Evolutionary conservation across 331 rosid species (phyloP).

Genomic region (Malus hybrid): DNA sequence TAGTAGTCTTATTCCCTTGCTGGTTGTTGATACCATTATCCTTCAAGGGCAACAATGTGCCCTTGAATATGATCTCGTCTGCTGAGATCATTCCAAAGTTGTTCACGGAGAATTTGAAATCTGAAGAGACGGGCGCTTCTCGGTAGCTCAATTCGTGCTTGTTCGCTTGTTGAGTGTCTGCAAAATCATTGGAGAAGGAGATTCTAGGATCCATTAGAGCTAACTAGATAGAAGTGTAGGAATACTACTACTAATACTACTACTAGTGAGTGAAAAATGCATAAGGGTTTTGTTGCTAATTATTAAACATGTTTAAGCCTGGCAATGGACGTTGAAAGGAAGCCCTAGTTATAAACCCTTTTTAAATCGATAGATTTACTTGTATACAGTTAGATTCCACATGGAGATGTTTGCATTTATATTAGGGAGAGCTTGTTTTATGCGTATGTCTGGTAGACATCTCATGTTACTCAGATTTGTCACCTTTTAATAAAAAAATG

Average conservation of each 20-base stretch:
- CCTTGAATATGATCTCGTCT: slow-evolving; percentile 70
- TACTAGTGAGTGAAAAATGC: background rate
- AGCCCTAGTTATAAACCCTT: slow-evolving; percentile 6
- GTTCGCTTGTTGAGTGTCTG: slow-evolving; percentile 47
- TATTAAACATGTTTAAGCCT: slow-evolving; percentile 33
- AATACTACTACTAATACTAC: background rate
- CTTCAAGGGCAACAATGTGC: slow-evolving; percentile 68
- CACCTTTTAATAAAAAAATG: slow-evolving; percentile 48
- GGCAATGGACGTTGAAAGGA: slow-evolving; percentile 26
- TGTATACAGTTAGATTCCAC: slow-evolving; percentile 47
- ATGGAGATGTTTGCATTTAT: slow-evolving; percentile 53
- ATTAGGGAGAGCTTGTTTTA: slow-evolving; percentile 31
- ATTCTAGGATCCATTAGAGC: slow-evolving; percentile 72
- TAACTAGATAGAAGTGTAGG: no score
- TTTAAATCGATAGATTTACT: slow-evolving; percentile 7
- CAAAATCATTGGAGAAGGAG: slow-evolving; percentile 92
- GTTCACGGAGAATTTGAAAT: slow-evolving; percentile 80
- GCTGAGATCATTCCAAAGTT: slow-evolving; percentile 68
- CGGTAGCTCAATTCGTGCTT: slow-evolving; percentile 59
- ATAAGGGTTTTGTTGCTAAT: slow-evolving; percentile 25
- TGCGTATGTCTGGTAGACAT: slow-evolving; percentile 44
- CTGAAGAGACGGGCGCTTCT: slow-evolving; percentile 95
- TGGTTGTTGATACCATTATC: slow-evolving; percentile 24
- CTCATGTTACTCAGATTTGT: slow-evolving; percentile 81
- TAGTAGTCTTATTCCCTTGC: slow-evolving; percentile 43